Base-by-base conservation (phyloP, 140 eudicot genomes). In the Stevia rebaudiana region DNA sequence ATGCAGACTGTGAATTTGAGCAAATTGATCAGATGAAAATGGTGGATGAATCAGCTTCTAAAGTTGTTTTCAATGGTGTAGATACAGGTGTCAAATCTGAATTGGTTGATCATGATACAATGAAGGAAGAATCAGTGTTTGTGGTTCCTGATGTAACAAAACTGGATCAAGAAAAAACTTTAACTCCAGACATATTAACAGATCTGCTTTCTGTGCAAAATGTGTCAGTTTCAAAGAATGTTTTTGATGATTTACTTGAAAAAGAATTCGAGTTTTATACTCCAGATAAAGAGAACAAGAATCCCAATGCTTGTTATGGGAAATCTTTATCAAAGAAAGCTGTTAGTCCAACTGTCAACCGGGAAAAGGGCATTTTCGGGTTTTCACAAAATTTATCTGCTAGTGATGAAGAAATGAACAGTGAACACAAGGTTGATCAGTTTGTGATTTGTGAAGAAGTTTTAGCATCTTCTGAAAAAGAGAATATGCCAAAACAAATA, bases 261-360 rank as follows among this genome's bases (percentile, higher is more conserved):
- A 65, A 76, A 39, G 86, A 74, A 48, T 61, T 74, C 35, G 88
- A 84, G 68, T 31, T 68, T 13, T 83, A 79, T 60, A 80, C 95
- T 31, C 86, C 95, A 68, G 91, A 79, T 57, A 87, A 82, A 50
- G 94, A 87, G 79, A 84, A 91, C 71, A 74, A 62, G 31, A 65
- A 82, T 67, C 96, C 94, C 11, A 71, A 72, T 56, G 72, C 80
- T 59, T 69, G 30, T 73, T 39, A 37, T 24, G 72, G 61, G 42
- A 72, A 65, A 76, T 77, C 86, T 60, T 71, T 79, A 52, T 80
- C 83, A 67, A 85, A 72, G 80, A 68, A 46, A 63, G 74, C 62
- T 30, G 56, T 31, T 40, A 47, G 59, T 69, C 50, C 71, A 35
- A 49, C 52, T 35, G 24, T 49, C 42, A 16, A 53, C 31, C 67